Evolutionary conservation across 192 early-diverging fungal genomes (phyloP).

Genomic region (Coemansia pectinata): DNA sequence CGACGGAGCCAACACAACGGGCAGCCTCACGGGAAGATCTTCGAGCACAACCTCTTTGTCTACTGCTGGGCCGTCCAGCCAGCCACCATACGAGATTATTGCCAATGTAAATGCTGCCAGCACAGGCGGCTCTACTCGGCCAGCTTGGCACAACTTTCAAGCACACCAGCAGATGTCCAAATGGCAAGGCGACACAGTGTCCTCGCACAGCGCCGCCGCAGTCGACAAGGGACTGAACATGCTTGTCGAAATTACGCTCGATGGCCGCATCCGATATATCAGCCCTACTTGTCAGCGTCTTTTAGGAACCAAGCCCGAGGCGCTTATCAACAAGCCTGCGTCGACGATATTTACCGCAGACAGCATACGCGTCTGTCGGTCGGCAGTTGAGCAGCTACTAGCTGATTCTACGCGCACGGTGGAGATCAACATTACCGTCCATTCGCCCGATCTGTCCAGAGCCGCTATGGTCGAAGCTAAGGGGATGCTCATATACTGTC

Average conservation of each 20-base stretch:
- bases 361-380: constrained; percentile 24
- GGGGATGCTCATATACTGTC: constrained; percentile 44
- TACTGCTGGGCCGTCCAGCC: background rate
- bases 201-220: constrained; percentile 7
- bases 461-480: constrained; percentile 34
- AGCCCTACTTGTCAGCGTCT: constrained; percentile 38
- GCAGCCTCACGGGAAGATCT: background rate
- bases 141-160: constrained; percentile 3
- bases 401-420: constrained; percentile 42
- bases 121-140: background rate
- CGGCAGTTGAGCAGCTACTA: constrained; percentile 43
- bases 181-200: background rate
- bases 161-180: background rate
- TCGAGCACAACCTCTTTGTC: background rate
- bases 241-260: constrained; percentile 35
- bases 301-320: constrained; percentile 23
- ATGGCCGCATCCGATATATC: constrained; percentile 46
- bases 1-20: background rate
- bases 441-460: constrained; percentile 12
- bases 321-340: constrained; percentile 31
- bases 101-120: background rate
- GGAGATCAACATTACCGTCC: constrained; percentile 27
- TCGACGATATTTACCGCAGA: constrained; percentile 24
- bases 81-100: background rate
- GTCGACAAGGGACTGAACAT: constrained; percentile 41